Evolutionary conservation across 2,329 filamentous ascomycete genomes (phyloP).

Genomic region (Cladosporium cucumerinum): DNA sequence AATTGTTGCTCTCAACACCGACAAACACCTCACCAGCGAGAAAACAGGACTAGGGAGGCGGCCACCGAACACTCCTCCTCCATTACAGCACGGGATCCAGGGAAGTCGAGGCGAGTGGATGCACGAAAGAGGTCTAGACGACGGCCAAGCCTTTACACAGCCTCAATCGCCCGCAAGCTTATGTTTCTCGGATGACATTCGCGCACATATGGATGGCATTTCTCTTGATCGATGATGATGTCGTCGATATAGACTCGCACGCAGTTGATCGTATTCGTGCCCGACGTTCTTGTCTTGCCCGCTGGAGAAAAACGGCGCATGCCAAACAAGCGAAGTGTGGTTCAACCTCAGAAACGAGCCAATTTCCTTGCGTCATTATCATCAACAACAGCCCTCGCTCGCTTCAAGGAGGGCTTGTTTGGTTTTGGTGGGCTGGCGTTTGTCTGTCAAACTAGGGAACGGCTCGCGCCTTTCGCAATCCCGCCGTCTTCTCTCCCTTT

Average conservation of each 20-base stretch:
- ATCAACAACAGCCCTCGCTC: background rate
- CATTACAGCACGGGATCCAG: background rate
- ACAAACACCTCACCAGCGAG: background rate
- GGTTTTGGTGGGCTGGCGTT: background rate
- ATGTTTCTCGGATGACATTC: background rate
- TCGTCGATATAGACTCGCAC: background rate
- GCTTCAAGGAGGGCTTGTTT: background rate
- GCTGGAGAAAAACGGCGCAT: background rate
- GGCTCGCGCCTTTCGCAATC: background rate
- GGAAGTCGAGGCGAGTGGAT: constrained; percentile 3
- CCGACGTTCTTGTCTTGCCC: background rate
- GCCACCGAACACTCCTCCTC: background rate
- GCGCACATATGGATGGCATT: too few species aligned
- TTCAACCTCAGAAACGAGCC: background rate
- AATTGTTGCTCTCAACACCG: background rate
- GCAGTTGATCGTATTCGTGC: background rate
- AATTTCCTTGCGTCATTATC: constrained; percentile 2
- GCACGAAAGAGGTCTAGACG: background rate
- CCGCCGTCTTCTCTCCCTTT: background rate
- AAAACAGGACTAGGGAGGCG: background rate
- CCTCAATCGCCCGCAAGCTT: constrained; percentile 7
- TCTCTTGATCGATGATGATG: background rate
- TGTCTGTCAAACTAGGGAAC: background rate
- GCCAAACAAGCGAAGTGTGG: background rate
- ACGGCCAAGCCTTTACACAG: constrained; percentile 9